phyloP scores from a whole-genome alignment of 352 stramenopile genomes.

The Thalassiosira hispida region DNA sequence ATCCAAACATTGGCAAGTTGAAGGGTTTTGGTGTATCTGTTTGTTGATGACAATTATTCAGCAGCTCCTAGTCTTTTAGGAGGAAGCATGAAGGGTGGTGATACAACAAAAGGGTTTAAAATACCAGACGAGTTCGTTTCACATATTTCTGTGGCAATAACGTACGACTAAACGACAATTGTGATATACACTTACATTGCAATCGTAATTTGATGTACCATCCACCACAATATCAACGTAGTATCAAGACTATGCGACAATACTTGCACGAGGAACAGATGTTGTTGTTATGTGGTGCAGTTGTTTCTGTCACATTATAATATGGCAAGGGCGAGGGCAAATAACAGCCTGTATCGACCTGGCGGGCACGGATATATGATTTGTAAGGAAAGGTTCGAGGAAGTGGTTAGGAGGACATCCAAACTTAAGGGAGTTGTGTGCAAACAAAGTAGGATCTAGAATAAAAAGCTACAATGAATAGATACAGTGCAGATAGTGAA shows the following conservation, averaged over 20 bases:
- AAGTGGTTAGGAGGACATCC: constrained; percentile 25
- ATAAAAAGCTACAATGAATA: no score
- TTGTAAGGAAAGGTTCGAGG: constrained; percentile 54
- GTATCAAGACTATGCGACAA: constrained; percentile 33
- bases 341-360: constrained; percentile 47
- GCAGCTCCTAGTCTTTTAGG: not conserved
- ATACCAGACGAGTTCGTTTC: constrained; percentile 46
- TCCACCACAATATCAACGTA: constrained; percentile 20
- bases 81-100: not conserved
- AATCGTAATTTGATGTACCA: constrained; percentile 48
- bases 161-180: constrained; percentile 26
- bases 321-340: constrained; percentile 29
- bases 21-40: constrained; percentile 48
- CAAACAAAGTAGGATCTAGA: no score
- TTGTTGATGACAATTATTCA: constrained; percentile 46
- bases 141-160: constrained; percentile 47
- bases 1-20: constrained; percentile 44
- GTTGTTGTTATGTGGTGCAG: constrained; percentile 26
- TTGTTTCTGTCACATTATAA: constrained; percentile 41
- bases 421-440: no score
- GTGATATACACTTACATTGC: constrained; percentile 38
- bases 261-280: constrained; percentile 53
- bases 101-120: constrained; percentile 11
- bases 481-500: no score
- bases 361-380: constrained; percentile 40